These are phyloP conservation scores for Poronia punctata DNA, from an alignment of 495 filamentous ascomycete genomes.

Conservation along the genomic window DNA sequence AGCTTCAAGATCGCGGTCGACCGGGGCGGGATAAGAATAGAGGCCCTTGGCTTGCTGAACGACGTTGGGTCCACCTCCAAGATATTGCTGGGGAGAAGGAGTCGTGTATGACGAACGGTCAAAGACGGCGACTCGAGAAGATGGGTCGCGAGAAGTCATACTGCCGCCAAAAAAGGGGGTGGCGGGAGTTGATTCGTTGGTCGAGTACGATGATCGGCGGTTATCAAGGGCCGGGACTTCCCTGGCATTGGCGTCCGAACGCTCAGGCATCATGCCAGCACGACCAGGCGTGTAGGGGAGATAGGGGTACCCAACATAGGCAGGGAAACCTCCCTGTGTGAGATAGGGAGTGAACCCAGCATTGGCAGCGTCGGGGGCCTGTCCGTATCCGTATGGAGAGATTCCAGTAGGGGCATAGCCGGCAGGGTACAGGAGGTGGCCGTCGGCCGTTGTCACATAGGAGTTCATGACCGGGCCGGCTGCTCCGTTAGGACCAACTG, in stretches of 20 bases:
- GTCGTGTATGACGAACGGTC: conserved; percentile 57
- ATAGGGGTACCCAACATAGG: conserved; percentile 24
- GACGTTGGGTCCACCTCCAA: conserved; percentile 23
- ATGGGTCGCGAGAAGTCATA: conserved; percentile 45
- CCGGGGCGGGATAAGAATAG: conserved; percentile 32
- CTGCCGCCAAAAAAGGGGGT: conserved; percentile 52
- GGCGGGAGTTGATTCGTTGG: conserved; percentile 58
- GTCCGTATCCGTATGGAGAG: conserved; percentile 20
- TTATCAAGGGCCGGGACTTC: conserved; percentile 54
- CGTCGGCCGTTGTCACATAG: conserved; percentile 28
- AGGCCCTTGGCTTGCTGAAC: conserved; percentile 43
- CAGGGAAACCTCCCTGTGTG: conserved; percentile 15
- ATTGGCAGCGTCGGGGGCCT: conserved; percentile 15
- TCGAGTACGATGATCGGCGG: conserved; percentile 60
- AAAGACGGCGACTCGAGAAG: conserved; percentile 46
- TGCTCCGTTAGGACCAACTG: conserved; percentile 7
- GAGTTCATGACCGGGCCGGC: conserved; percentile 15
- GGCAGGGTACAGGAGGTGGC: conserved; percentile 28
- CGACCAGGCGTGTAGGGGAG: conserved; percentile 46
- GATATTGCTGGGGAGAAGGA: conserved; percentile 57
- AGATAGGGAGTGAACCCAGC: conserved; percentile 17
- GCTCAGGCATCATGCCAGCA: conserved; percentile 29
- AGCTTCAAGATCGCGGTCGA: conserved; percentile 60
- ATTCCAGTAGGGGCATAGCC: conserved; percentile 20
- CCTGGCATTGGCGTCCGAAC: conserved; percentile 30